Evolutionary conservation across 495 filamentous ascomycete genomes (phyloP).

Genomic region (Neurospora hispaniola): DNA sequence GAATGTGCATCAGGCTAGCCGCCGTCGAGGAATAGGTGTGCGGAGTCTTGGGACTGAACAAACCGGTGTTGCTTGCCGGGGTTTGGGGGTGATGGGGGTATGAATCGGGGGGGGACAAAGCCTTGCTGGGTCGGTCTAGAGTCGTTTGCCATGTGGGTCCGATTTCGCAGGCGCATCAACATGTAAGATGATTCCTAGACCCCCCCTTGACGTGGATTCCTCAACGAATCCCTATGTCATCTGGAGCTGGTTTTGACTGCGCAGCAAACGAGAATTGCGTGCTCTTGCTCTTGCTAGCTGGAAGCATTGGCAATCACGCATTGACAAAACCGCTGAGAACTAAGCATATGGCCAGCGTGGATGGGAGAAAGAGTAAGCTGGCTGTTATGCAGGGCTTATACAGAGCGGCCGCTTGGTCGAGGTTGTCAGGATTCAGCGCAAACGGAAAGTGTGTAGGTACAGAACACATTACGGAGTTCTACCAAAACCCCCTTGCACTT

Average conservation of each 20-base stretch:
- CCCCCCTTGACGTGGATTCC: neutral
- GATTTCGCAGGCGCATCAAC: neutral
- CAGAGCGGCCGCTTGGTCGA: neutral
- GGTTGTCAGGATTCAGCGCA: neutral
- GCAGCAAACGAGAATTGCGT: neutral
- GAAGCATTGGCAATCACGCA: neutral
- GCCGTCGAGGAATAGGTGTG: neutral
- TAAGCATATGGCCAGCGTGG: neutral
- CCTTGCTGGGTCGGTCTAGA: neutral
- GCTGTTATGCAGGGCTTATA: neutral
- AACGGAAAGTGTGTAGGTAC: neutral
- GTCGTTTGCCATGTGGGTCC: neutral
- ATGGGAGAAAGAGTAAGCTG: neutral
- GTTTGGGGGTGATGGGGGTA: neutral
- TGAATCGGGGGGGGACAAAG: neutral
- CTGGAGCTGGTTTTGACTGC: neutral
- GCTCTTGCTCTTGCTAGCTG: neutral
- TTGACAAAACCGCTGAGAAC: neutral
- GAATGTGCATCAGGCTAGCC: neutral
- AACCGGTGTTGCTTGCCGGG: neutral
- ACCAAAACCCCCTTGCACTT: neutral
- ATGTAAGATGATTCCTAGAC: neutral
- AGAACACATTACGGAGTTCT: neutral
- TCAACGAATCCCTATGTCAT: neutral
- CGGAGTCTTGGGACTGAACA: neutral